These are phyloP conservation scores for Ramularia endophylla DNA, from an alignment of 2,329 filamentous ascomycete species.

Conservation along the genomic window DNA sequence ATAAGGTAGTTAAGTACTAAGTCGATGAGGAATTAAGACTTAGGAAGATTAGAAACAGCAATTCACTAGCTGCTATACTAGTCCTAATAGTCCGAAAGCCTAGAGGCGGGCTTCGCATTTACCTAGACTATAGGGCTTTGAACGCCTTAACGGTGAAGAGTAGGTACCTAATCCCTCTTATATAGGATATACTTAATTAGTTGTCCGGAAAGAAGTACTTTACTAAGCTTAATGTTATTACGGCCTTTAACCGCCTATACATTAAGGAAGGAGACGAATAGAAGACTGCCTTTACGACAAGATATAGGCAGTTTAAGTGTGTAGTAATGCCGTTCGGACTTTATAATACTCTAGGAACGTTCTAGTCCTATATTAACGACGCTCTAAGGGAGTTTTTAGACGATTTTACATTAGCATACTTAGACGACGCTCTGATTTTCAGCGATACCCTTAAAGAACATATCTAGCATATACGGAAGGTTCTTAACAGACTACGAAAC, in stretches of 20 bases:
- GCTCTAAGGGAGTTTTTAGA: background rate
- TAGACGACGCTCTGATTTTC: background rate
- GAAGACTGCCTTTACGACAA: conserved; percentile 1
- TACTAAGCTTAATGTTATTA: background rate
- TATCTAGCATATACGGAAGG: background rate
- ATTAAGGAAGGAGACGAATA: too few relatives aligned
- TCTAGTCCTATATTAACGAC: too few relatives aligned
- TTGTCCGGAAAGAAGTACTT: background rate
- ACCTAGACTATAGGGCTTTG: background rate
- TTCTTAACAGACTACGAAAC: background rate
- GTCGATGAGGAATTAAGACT: background rate
- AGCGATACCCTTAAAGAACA: background rate
- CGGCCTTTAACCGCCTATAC: too few relatives aligned
- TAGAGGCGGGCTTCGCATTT: background rate
- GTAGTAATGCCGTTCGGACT: conserved; percentile 1
- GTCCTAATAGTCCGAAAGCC: too few relatives aligned
- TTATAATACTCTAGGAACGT: too few relatives aligned
- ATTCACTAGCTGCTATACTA: background rate
- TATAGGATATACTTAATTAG: background rate
- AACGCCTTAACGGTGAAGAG: background rate
- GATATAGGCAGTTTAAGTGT: background rate
- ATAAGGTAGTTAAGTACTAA: background rate
- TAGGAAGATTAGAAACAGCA: too few relatives aligned
- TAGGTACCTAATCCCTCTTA: background rate
- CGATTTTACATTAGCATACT: background rate